Conservation (phyloP, 148 eudicot genomes). For the Fallopia convolvulus region DNA sequence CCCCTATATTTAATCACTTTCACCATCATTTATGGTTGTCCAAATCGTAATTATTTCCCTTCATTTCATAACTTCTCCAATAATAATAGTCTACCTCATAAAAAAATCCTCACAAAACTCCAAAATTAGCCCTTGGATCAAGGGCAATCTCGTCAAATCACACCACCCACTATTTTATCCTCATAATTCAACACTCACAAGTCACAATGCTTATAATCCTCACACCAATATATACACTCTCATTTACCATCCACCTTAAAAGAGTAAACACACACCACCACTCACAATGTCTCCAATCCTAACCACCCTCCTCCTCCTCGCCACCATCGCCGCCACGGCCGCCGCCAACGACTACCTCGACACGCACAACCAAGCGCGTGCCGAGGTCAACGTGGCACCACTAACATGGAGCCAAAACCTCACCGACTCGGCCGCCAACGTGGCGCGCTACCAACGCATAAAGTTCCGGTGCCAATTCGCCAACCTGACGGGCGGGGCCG, state of each 20-base stretch:
- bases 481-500: conserved; percentile 25
- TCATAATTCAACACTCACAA: background rate
- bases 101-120: no score
- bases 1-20: no score
- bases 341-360: conserved; percentile 38
- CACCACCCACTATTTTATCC: background rate
- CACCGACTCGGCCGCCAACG: conserved; percentile 38
- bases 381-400: conserved; percentile 47
- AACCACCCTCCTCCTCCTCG: background rate
- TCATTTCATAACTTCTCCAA: no score
- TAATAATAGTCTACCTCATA: no score
- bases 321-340: background rate
- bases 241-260: background rate
- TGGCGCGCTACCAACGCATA: conserved; percentile 45
- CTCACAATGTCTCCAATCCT: background rate
- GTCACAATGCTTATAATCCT: background rate
- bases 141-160: background rate
- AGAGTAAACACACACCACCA: background rate
- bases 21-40: no score
- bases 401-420: conserved; percentile 46
- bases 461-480: conserved; percentile 48
- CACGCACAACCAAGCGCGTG: conserved; percentile 60
- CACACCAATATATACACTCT: background rate
- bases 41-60: no score
- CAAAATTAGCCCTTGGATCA: background rate